A percentile compares a stretch with the other conserved stretches of the same genome.
Conservation (phyloP, 108 stramenopile species). For the Schizochytrium sp. region DNA sequence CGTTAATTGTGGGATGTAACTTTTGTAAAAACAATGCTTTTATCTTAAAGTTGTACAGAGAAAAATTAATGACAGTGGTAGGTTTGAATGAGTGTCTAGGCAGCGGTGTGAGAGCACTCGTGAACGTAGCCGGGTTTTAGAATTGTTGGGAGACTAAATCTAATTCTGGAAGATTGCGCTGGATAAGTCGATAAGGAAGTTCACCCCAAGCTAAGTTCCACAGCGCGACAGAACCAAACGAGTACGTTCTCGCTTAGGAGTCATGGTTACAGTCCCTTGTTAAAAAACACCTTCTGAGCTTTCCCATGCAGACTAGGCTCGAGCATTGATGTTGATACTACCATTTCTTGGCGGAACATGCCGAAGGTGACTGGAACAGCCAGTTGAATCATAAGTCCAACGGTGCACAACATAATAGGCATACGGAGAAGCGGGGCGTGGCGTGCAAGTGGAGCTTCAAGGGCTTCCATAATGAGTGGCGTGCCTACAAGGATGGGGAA, state of each 20-base stretch:
- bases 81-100: neutral
- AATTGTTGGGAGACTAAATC: too few relatives aligned
- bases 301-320: neutral
- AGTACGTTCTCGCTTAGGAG: neutral
- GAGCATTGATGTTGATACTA: neutral
- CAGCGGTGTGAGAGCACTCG: neutral
- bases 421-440: neutral
- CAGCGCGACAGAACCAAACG: neutral
- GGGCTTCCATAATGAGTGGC: conserved; percentile 13
- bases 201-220: too few relatives aligned
- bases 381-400: conserved; percentile 53
- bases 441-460: neutral
- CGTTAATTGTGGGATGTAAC: neutral
- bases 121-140: too few relatives aligned
- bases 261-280: conserved; percentile 35
- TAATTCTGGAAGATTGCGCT: too few relatives aligned
- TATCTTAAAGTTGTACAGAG: too few relatives aligned
- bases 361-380: conserved; percentile 55
- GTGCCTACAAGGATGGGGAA: conserved; percentile 21
- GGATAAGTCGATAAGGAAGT: too few relatives aligned
- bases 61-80: too few relatives aligned
- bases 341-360: conserved; percentile 45
- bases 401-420: conserved; percentile 16
- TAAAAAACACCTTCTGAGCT: conserved; percentile 6
- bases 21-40: neutral